These are phyloP conservation scores for Debaryomyces udenii DNA, from an alignment of 1,139 yeast genomes.

Conservation along the genomic window DNA sequence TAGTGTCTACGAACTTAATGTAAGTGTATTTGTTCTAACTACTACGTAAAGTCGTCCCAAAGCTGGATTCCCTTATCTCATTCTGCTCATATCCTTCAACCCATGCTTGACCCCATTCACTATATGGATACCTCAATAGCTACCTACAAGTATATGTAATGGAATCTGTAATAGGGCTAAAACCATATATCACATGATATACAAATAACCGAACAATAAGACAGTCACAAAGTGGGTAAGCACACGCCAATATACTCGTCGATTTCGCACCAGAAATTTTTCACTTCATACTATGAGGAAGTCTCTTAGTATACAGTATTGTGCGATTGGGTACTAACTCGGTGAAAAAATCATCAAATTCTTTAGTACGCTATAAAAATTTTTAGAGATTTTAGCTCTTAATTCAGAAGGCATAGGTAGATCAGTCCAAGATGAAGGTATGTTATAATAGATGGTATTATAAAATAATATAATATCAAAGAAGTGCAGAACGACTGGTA, in stretches of 20 bases:
- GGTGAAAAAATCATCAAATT: slow-evolving; percentile 12
- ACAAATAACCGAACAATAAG: no score
- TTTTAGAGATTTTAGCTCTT: slow-evolving; percentile 14
- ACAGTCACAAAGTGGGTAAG: background rate
- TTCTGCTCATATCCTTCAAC: no score
- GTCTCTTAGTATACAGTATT: slow-evolving; percentile 1
- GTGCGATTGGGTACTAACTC: slow-evolving; percentile 6
- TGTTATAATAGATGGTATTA: slow-evolving; percentile 19
- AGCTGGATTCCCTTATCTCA: no score
- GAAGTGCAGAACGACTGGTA: background rate
- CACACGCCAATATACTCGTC: background rate
- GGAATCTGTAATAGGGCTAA: no score
- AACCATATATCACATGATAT: no score
- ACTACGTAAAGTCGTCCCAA: no score
- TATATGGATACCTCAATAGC: no score
- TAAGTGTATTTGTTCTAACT: no score
- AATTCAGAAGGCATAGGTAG: slow-evolving; percentile 28
- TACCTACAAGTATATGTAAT: no score
- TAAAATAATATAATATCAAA: background rate
- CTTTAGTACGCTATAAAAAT: slow-evolving; percentile 10
- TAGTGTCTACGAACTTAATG: no score
- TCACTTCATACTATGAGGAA: slow-evolving; percentile 4
- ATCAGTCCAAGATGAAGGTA: slow-evolving; percentile 44
- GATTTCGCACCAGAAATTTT: slow-evolving; percentile 2
- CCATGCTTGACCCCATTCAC: no score